Conservation (phyloP, 2,329 filamentous ascomycete genomes). For the Pyricularia pennisetigena region DNA sequence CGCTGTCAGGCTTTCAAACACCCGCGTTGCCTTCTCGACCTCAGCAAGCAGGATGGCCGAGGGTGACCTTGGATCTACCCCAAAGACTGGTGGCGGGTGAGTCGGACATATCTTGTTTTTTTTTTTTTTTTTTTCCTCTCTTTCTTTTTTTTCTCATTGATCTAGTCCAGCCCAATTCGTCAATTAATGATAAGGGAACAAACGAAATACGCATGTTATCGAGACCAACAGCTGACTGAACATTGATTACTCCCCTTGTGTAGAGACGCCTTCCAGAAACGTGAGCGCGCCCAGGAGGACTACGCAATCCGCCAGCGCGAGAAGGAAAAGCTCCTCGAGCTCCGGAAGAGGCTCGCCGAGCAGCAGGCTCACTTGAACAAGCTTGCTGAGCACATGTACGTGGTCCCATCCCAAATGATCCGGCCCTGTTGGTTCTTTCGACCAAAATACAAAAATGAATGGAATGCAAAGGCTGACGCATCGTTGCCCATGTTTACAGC, state of each 20-base stretch:
- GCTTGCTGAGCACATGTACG: constrained; percentile 79
- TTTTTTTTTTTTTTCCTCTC: too few relatives aligned
- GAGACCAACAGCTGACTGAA: background rate
- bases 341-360: constrained; percentile 63
- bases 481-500: constrained; percentile 29
- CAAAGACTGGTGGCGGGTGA: constrained; percentile 29
- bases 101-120: background rate
- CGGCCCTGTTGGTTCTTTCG: background rate
- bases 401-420: constrained; percentile 8
- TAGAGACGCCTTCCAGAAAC: constrained; percentile 87
- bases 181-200: background rate
- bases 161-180: background rate
- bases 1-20: constrained; percentile 30
- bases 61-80: constrained; percentile 59
- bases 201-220: too few relatives aligned
- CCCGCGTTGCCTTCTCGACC: constrained; percentile 49
- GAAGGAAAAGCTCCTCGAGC: constrained; percentile 74
- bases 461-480: constrained; percentile 5
- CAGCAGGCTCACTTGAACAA: constrained; percentile 79
- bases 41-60: constrained; percentile 54
- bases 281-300: constrained; percentile 81
- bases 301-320: constrained; percentile 79
- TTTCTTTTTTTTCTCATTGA: too few relatives aligned
- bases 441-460: background rate
- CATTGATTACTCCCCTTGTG: background rate